Percentiles rank a stretch among this genome's conserved stretches.
phyloP scores from a whole-genome alignment of 73 alveolate genomes.

The Paramecium octaurelia region DNA sequence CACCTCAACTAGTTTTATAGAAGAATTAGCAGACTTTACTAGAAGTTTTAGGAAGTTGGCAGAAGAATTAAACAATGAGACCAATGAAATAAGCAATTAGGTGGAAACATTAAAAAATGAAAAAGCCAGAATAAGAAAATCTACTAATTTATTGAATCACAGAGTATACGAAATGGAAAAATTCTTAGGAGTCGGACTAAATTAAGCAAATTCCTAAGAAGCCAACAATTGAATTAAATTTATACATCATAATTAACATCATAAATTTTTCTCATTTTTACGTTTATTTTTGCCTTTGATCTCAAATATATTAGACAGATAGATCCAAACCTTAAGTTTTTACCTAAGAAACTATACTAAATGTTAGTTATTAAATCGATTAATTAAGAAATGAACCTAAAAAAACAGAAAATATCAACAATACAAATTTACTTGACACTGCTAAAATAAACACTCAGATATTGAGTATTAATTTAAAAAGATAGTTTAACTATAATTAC shows the following conservation, averaged over 20 bases:
- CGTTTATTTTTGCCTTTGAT: background rate
- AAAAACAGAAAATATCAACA: background rate
- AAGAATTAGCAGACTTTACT: slow-evolving; percentile 33
- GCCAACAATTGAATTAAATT: background rate
- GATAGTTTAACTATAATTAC: too few relatives aligned
- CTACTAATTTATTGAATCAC: background rate
- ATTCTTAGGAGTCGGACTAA: slow-evolving; percentile 26
- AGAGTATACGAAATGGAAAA: slow-evolving; percentile 18
- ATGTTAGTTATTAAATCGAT: background rate
- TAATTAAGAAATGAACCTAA: too few relatives aligned
- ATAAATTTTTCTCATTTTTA: background rate
- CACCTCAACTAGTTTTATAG: background rate
- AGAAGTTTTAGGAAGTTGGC: background rate
- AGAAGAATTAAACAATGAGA: background rate
- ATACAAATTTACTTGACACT: too few relatives aligned
- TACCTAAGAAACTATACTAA: background rate
- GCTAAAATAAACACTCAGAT: too few relatives aligned
- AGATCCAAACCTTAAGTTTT: background rate
- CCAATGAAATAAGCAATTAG: background rate
- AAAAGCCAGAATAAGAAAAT: background rate
- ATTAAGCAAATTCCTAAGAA: background rate
- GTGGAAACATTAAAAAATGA: slow-evolving; percentile 37
- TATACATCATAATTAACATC: background rate
- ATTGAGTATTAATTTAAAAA: background rate
- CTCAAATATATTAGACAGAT: background rate